A percentile compares a stretch with the other conserved stretches of the same genome.
phyloP scores from a whole-genome alignment of 192 early-diverging fungal genomes.

The Coemansia reversa region DNA sequence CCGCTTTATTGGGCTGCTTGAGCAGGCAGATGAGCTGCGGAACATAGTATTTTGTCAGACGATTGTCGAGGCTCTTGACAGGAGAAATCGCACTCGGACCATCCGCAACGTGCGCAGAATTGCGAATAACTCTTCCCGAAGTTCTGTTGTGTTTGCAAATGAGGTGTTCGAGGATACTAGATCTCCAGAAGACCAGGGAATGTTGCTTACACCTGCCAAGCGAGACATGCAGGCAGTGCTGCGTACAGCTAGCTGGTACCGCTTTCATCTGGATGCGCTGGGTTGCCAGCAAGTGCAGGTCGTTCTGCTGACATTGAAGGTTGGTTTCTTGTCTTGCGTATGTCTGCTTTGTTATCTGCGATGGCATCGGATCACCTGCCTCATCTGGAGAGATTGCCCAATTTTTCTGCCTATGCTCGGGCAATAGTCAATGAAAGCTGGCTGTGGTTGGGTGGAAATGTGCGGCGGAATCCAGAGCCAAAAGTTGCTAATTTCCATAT shows the following conservation, averaged over 20 bases:
- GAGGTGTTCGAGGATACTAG: slow-evolving; percentile 60
- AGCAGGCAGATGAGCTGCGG: slow-evolving; percentile 58
- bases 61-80: slow-evolving; percentile 59
- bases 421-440: not conserved
- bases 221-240: slow-evolving; percentile 62
- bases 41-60: slow-evolving; percentile 73
- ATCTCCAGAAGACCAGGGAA: slow-evolving; percentile 20
- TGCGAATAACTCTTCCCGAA: slow-evolving; percentile 55
- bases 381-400: not conserved
- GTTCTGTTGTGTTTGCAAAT: slow-evolving; percentile 68
- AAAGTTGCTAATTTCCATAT: slow-evolving; percentile 2
- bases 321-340: not conserved
- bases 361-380: slow-evolving; percentile 13
- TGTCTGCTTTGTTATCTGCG: slow-evolving; percentile 20
- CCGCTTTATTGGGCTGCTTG: slow-evolving; percentile 70
- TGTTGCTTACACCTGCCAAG: slow-evolving; percentile 30
- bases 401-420: too few species aligned
- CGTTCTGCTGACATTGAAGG: slow-evolving; percentile 27
- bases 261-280: slow-evolving; percentile 44
- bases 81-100: slow-evolving; percentile 61
- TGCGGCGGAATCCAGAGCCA: not conserved
- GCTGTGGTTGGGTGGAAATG: not conserved
- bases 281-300: slow-evolving; percentile 31
- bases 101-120: slow-evolving; percentile 64
- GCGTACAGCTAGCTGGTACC: slow-evolving; percentile 61